These are phyloP conservation scores for Alternaria arbusti DNA, from an alignment of 2,329 filamentous ascomycete genomes.

Conservation along the genomic window DNA sequence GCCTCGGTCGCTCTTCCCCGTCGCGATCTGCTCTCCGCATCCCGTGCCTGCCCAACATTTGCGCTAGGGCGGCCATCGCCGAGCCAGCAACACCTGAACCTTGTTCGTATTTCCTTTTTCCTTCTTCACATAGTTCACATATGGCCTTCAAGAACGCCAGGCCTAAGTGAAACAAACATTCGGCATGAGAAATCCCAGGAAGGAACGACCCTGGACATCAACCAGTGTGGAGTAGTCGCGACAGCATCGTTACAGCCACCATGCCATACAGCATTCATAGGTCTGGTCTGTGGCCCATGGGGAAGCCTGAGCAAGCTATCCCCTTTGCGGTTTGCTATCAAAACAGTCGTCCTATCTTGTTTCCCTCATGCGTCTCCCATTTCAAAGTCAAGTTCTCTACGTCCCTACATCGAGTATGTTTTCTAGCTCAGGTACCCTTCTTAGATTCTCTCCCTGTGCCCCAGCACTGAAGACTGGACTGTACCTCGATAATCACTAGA, in stretches of 20 bases:
- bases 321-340: neutral
- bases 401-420: too few species aligned
- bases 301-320: neutral
- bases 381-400: neutral
- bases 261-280: neutral
- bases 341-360: neutral
- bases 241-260: neutral
- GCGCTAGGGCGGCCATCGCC: neutral
- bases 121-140: too few species aligned
- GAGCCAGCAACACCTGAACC: neutral
- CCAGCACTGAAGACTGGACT: neutral
- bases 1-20: neutral
- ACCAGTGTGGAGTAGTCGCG: neutral
- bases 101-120: neutral
- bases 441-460: neutral
- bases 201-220: neutral
- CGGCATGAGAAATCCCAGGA: neutral
- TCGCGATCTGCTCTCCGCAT: slow-evolving; percentile 5
- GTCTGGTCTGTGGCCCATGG: neutral
- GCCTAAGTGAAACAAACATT: neutral
- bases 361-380: neutral
- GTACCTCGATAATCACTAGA: neutral
- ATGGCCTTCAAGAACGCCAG: neutral
- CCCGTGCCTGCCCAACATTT: neutral
- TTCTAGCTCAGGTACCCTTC: neutral